phyloP scores from a whole-genome alignment of 2,329 filamentous ascomycete genomes.

The Acephala macrosclerotiorum region DNA sequence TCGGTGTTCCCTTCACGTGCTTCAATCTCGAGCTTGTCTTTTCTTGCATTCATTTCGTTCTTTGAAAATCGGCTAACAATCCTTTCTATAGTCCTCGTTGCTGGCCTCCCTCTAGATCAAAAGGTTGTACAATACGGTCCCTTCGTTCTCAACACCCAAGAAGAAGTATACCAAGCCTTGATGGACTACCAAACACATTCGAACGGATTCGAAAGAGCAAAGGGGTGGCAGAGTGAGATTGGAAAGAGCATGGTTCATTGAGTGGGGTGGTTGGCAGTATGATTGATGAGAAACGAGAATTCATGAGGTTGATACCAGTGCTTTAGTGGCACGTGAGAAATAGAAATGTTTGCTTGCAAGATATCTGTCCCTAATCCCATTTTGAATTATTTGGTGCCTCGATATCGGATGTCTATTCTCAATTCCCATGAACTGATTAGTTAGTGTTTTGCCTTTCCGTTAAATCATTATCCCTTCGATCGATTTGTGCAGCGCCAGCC shows the following conservation, averaged over 20 bases:
- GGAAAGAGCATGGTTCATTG: constrained; percentile 60
- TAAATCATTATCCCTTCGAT: no score
- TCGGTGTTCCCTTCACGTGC: not conserved
- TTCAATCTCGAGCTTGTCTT: not conserved
- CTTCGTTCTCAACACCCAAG: constrained; percentile 77
- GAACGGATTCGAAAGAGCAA: constrained; percentile 83
- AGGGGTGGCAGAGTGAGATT: constrained; percentile 86
- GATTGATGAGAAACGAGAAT: not conserved
- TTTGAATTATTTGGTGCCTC: no score
- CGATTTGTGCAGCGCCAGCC: no score
- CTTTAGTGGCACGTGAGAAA: not conserved
- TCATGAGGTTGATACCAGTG: not conserved
- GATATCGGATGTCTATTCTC: no score
- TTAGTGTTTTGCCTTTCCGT: no score
- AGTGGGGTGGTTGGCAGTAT: not conserved
- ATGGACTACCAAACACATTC: constrained; percentile 74
- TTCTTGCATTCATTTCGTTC: not conserved
- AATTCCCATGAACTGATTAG: no score
- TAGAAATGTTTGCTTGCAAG: not conserved
- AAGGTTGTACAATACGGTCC: constrained; percentile 84
- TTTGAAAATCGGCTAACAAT: constrained; percentile 10
- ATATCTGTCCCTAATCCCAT: no score
- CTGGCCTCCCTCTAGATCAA: constrained; percentile 82
- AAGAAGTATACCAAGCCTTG: constrained; percentile 79
- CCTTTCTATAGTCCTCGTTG: constrained; percentile 65